Base-by-base conservation (phyloP, 306 rosid species). In the Glycine tomentella region DNA sequence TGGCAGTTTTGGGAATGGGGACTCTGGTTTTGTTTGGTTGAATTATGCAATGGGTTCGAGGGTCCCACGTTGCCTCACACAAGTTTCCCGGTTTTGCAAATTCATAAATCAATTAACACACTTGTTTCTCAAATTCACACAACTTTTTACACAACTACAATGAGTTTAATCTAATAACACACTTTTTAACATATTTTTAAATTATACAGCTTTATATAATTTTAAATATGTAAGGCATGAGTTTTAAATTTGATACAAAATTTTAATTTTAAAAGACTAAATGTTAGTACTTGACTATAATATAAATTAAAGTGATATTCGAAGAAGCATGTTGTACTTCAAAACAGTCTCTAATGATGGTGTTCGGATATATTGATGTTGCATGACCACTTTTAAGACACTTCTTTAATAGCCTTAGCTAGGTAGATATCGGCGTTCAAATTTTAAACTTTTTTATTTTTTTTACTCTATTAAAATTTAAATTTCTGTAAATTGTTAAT, bases 1-100 rank as follows among this genome's bases (percentile, higher is more conserved):
- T 70, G 89, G 88, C 10, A 58, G 84, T 86, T 78, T 81, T 25
- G 3, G 11, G 16, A 65, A 5, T 7, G 20, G 70, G 1, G 9
- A 17, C 6, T 40, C 74, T 72, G 86, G 80, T 87, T 87, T 87
- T 78, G 2, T 61, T 4, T 20, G 20, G 20, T 20, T 20, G 20
- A 20, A 20, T 20, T 20, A 20, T 20, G 38, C 1, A 34, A 4
- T 0, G 79, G 80, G 80, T 63, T 20, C 20, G 20, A 20, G 20
- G 20, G 20, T n/a, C 72, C 62, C 62, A 76, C 17, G 0, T 69
- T 44, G 15, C 49, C 3, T 45, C 33, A 46, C 11, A 36, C 7
- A 3, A 13, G 13, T 38, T 49, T 36, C 63, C 74, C 53, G 40
- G 68, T 40, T 50, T 66, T 64, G 10, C 12, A 6, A 5, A 49